phyloP scores from a whole-genome alignment of 1,284 basidiomycete species.

The Ganoderma multipileum region DNA sequence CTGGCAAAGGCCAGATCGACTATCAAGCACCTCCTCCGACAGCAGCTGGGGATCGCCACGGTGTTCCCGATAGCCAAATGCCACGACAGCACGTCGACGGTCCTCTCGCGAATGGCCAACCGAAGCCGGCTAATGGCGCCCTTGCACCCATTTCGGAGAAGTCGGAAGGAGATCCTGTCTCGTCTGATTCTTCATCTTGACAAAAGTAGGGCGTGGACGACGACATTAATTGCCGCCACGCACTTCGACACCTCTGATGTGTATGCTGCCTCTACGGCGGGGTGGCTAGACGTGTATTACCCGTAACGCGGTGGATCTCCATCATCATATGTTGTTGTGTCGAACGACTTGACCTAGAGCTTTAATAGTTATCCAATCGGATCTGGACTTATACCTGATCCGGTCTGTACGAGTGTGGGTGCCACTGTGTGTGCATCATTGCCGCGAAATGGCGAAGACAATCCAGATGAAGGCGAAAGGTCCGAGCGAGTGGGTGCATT shows the following conservation, averaged over 20 bases:
- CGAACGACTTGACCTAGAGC: neutral
- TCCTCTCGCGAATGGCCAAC: constrained; percentile 6
- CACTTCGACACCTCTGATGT: neutral
- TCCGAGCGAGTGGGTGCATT: neutral
- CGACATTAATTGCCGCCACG: neutral
- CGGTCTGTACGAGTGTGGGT: neutral
- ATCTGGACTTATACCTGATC: neutral
- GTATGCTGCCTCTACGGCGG: neutral
- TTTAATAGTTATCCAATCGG: neutral
- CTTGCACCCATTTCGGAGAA: constrained; percentile 30
- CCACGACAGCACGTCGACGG: neutral
- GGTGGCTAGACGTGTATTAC: neutral
- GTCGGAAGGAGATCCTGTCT: constrained; percentile 9
- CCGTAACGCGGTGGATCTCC: neutral
- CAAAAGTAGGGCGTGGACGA: neutral
- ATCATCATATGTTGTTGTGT: neutral
- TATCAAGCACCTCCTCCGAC: constrained; percentile 31
- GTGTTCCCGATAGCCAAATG: constrained; percentile 43
- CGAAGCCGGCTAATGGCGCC: constrained; percentile 1
- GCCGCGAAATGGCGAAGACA: neutral
- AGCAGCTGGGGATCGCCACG: constrained; percentile 58
- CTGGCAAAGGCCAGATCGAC: constrained; percentile 26
- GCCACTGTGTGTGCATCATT: neutral
- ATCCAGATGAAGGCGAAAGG: neutral
- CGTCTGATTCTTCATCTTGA: neutral